Base-by-base conservation (phyloP, 1,139 yeast genomes). In the Fermentozyma sake region DNA sequence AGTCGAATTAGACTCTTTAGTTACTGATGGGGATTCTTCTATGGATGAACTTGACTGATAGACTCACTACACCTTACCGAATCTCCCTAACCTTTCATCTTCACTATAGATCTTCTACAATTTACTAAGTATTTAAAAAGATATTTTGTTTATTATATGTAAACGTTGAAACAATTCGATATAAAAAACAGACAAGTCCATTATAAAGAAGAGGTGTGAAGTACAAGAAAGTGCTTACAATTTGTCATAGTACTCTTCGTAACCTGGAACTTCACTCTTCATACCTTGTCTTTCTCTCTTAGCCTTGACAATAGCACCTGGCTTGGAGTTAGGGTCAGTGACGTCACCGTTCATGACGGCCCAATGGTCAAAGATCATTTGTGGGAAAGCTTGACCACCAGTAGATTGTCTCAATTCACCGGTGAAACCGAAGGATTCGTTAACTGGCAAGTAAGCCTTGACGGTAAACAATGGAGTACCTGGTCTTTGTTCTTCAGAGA, bases 331-430 rank as follows among this genome's bases (percentile, higher is more conserved):
- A 61, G 89, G 80, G 72, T 91, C 97, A 53, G 84, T 72, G 63
- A 94, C 95, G 69, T 86, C 93, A 71, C 96, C 95, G 52, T 64
- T 59, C 76, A 91, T 74, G 57, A 83, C 68, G 49, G 86, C 76
- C 97, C 97, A 91, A 71, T 91, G 98, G 69, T 89, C 97, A 72
- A 91, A 91, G 70, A 91, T 91, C 94, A 91, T 79, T 78, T 89
- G 97, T 75, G 98, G 98, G 97, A 91, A 91, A 68, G 98, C 98
- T 80, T 91, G 98, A 72, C 98, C 98, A 84, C 96, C 96, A 60
- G 98, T 91, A 61, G 97, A 96, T 76, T 89, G 96, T 81, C 98
- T 87, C 66, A 91, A 84, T 62, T 87, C 95, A 75, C 94, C 91
- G 58, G 96, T 83, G 96, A 91, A 91, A 83, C 98, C 98, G 81